A percentile compares a stretch with the other conserved stretches of the same genome.
Evolutionary conservation across 1,139 yeast species (phyloP).

Genomic region (Geotrichum aggregatum): DNA sequence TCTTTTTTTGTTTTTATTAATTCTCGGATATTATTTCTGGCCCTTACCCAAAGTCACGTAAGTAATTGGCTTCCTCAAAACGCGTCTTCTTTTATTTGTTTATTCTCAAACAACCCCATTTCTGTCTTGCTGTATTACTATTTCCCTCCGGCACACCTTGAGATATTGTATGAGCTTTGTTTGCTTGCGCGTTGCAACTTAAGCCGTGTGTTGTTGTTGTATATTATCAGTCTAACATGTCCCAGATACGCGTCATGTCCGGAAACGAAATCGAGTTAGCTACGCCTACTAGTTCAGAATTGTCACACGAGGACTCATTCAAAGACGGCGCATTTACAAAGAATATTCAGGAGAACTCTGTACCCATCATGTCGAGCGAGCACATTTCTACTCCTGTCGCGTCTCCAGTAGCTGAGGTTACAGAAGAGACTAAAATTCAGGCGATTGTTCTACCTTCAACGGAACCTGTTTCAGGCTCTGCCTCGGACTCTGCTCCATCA

Average conservation of each 20-base stretch:
- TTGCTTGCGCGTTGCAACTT: no score
- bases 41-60: neutral
- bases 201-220: no score
- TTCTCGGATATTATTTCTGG: neutral
- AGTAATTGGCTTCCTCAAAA: no score
- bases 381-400: constrained; percentile 14
- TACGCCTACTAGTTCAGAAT: constrained; percentile 13
- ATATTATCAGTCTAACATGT: neutral
- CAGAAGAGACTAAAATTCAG: neutral
- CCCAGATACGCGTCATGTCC: constrained; percentile 11
- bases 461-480: neutral
- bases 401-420: constrained; percentile 4
- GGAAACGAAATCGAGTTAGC: constrained; percentile 15
- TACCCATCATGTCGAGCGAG: constrained; percentile 8
- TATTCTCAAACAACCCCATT: no score
- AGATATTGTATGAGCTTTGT: no score
- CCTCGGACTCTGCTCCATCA: neutral
- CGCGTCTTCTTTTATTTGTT: neutral
- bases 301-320: constrained; percentile 10
- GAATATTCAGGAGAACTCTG: neutral
- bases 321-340: constrained; percentile 3
- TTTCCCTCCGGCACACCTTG: no score
- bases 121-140: no score
- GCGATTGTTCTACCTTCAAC: no score
- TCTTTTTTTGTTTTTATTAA: constrained; percentile 1